Evolutionary conservation across 2,329 filamentous ascomycete genomes (phyloP), one percentile per base, ranked within the genome.

Genomic region (Neonectria punicea): DNA sequence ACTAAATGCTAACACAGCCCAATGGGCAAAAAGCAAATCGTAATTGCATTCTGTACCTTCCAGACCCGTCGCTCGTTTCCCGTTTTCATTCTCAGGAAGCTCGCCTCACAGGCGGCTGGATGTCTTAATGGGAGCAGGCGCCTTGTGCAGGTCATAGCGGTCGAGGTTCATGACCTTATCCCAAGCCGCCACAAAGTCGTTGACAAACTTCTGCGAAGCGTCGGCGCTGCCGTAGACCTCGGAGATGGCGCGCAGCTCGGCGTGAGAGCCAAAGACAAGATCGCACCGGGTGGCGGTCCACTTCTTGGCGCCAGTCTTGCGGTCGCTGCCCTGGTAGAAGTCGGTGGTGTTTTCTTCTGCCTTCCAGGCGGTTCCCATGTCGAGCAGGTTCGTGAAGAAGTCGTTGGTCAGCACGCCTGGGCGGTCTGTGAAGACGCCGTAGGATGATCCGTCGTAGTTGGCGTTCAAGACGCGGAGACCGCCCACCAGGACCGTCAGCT

Each of bases 361-460:
- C 43, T 80, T 79, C 92, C 92, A 94, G 47, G 80, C 83, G 4
- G 87, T 92, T 79, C 80, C 82, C 75, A 86, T 87, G 78, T 94
- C 91, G 47, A 94, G 86, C 4, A 94, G 84, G 81, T 93, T 93
- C 79, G 92, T 86, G 76, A 94, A 94, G 86, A 93, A 94, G 82
- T 94, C 92, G 80, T 92, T 93, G 76, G 88, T 92, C 71, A 94
- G 84, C 70, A 86, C 80, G 57, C 92, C 92, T 0, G 91, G 90
- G 4, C 83, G 83, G 73, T 85, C 83, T 68, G 92, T 94, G 74
- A 94, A 85, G 63, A 94, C 85, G 67, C 92, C 92, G 66, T 87
- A 79, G 39, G 82, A 76, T 3, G 90, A 92, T 54, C 89, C 89
- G 70, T 94, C 90, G 70, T 84, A 92, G 84, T 94, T 94, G 77